Percentiles rank a stretch among this genome's conserved stretches.
Evolutionary conservation across 208 protist genomes (phyloP).

Genomic region (Crithidia thermophila): DNA sequence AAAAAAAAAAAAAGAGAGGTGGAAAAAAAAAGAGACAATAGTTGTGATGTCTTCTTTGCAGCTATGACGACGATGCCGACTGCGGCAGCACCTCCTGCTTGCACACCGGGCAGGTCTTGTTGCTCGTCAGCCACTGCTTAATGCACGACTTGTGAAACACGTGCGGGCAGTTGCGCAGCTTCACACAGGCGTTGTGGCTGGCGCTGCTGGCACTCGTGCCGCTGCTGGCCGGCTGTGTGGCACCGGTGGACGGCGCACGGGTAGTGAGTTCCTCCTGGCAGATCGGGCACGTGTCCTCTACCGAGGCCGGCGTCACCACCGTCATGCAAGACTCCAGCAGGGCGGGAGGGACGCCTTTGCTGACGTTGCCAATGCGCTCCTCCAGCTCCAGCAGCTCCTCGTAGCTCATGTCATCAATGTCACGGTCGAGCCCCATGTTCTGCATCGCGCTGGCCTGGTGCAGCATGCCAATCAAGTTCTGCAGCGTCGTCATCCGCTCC

Average conservation of each 20-base stretch:
- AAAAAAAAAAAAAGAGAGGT: not conserved
- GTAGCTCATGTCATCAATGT: slow-evolving; percentile 90
- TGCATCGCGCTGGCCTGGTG: slow-evolving; percentile 50
- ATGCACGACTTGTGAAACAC: slow-evolving; percentile 80
- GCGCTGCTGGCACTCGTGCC: not conserved
- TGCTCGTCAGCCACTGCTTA: slow-evolving; percentile 55
- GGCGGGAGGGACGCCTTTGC: slow-evolving; percentile 59
- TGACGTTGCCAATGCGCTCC: slow-evolving; percentile 84
- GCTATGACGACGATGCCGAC: not conserved
- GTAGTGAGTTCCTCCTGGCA: slow-evolving; percentile 73
- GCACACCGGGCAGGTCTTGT: slow-evolving; percentile 80
- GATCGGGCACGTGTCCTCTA: slow-evolving; percentile 61
- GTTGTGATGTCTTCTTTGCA: not conserved
- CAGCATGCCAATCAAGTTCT: slow-evolving; percentile 36
- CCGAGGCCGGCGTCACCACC: slow-evolving; percentile 5
- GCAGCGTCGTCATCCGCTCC: slow-evolving; percentile 16
- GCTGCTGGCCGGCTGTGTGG: too few species aligned
- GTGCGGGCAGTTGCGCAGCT: slow-evolving; percentile 65
- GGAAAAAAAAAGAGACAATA: not conserved
- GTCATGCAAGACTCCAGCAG: slow-evolving; percentile 41
- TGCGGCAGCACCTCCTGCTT: slow-evolving; percentile 58
- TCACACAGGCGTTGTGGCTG: slow-evolving; percentile 22
- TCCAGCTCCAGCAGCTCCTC: slow-evolving; percentile 86
- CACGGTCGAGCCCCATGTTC: slow-evolving; percentile 58
- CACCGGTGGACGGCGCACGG: too few species aligned